phyloP scores from a whole-genome alignment of 2,329 filamentous ascomycete species.

The Thelonectria rubi region DNA sequence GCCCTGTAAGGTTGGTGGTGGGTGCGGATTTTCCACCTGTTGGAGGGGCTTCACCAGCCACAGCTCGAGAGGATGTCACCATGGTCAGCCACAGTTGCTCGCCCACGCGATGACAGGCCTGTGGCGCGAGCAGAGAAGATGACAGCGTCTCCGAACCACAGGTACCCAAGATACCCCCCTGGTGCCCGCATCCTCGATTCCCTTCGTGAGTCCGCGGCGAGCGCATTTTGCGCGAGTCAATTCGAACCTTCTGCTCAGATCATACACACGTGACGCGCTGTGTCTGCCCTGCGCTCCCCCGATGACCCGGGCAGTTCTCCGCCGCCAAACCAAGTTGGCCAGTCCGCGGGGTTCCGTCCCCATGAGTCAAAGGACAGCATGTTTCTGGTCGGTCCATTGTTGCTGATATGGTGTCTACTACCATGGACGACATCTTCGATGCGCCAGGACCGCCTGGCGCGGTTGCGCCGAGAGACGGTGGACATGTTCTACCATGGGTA shows the following conservation, averaged over 20 bases:
- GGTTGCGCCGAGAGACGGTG: slow-evolving; percentile 68
- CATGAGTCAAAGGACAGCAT: slow-evolving; percentile 42
- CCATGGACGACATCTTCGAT: slow-evolving; percentile 60
- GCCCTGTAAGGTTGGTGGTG: slow-evolving; percentile 11
- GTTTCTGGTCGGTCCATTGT: slow-evolving; percentile 37
- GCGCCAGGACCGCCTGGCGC: slow-evolving; percentile 62
- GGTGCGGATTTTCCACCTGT: slow-evolving; percentile 14
- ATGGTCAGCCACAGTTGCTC: slow-evolving; percentile 30
- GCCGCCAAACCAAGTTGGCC: slow-evolving; percentile 35
- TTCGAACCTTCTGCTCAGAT: slow-evolving; percentile 12
- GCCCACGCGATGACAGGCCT: slow-evolving; percentile 15
- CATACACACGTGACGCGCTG: slow-evolving; percentile 18
- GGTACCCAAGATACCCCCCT: slow-evolving; percentile 19
- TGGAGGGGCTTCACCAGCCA: slow-evolving; percentile 18
- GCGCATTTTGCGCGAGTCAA: slow-evolving; percentile 33
- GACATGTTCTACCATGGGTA: slow-evolving; percentile 97
- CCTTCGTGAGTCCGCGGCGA: slow-evolving; percentile 25
- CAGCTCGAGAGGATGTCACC: slow-evolving; percentile 13
- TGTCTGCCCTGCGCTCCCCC: slow-evolving; percentile 23
- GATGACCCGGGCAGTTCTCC: slow-evolving; percentile 40
- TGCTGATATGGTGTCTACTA: slow-evolving; percentile 46
- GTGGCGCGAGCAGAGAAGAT: slow-evolving; percentile 33
- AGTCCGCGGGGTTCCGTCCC: slow-evolving; percentile 27
- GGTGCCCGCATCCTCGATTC: slow-evolving; percentile 23
- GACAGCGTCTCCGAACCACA: slow-evolving; percentile 31